Conservation (phyloP, 495 filamentous ascomycete genomes). For the Hypoxylon cercidicola region DNA sequence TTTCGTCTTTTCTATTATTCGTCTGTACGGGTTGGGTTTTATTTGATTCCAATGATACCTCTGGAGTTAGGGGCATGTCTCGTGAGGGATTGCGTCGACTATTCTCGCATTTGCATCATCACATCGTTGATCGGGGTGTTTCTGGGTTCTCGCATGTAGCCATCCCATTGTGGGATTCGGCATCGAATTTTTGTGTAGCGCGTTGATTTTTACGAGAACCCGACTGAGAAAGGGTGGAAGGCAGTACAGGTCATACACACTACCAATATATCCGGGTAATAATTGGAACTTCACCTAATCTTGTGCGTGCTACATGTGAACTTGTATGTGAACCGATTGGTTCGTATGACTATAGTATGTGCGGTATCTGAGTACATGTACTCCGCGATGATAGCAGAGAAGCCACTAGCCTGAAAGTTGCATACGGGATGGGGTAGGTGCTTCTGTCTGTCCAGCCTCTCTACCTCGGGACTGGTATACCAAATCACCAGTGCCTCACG, state of each 20-base stretch:
- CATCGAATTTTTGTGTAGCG: constrained; percentile 44
- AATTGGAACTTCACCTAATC: constrained; percentile 12
- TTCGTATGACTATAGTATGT: too few species aligned
- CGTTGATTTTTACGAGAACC: constrained; percentile 34
- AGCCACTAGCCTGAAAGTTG: too few species aligned
- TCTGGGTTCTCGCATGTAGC: constrained; percentile 47
- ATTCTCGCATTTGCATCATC: constrained; percentile 40
- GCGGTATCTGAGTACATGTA: too few species aligned
- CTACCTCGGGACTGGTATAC: constrained; percentile 1
- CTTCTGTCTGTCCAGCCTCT: neutral
- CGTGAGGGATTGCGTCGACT: constrained; percentile 24
- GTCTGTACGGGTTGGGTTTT: constrained; percentile 36
- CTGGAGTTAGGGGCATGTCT: constrained; percentile 39
- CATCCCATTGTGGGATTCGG: constrained; percentile 27
- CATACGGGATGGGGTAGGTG: too few species aligned
- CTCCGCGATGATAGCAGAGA: too few species aligned
- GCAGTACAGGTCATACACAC: constrained; percentile 28
- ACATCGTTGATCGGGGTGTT: constrained; percentile 38
- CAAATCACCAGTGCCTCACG: constrained; percentile 65
- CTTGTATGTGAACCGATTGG: neutral
- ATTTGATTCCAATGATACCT: constrained; percentile 48
- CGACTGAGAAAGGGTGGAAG: constrained; percentile 18
- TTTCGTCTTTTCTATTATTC: too few species aligned
- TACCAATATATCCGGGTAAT: constrained; percentile 31
- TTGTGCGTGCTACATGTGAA: constrained; percentile 1